Evolutionary conservation across 1,139 yeast species (phyloP).

Genomic region (Kodamaea fungicola): DNA sequence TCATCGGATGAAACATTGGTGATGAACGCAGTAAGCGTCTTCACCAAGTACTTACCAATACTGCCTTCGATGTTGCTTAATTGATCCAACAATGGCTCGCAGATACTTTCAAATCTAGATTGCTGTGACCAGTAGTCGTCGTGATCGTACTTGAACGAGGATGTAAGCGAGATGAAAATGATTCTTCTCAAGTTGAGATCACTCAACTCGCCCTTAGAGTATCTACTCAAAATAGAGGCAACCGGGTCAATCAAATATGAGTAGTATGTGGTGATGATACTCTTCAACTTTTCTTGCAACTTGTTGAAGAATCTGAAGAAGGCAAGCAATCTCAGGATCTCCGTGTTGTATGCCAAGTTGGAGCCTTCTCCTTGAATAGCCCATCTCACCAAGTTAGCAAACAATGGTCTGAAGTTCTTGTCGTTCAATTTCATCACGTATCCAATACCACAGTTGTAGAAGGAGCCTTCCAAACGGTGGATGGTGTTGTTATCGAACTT

Average conservation of each 20-base stretch:
- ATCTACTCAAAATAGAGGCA: constrained; percentile 48
- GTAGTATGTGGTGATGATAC: constrained; percentile 84
- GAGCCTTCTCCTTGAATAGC: constrained; percentile 81
- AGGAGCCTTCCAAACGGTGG: constrained; percentile 75
- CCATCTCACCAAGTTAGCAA: constrained; percentile 89
- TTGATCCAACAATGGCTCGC: constrained; percentile 62
- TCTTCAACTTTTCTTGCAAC: constrained; percentile 76
- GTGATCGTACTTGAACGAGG: constrained; percentile 83
- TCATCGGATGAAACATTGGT: constrained; percentile 75
- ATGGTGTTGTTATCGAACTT: constrained; percentile 69
- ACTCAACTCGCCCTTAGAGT: constrained; percentile 36
- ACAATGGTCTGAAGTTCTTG: constrained; percentile 87
- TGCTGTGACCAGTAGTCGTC: constrained; percentile 94
- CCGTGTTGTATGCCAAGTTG: constrained; percentile 38
- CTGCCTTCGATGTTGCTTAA: constrained; percentile 62
- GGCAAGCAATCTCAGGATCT: constrained; percentile 57
- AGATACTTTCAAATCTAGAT: constrained; percentile 73
- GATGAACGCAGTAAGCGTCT: constrained; percentile 75
- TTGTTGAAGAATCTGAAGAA: constrained; percentile 86
- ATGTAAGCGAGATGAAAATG: constrained; percentile 64
- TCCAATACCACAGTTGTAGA: constrained; percentile 68
- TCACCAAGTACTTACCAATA: constrained; percentile 75
- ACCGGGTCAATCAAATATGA: constrained; percentile 81
- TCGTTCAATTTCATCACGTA: constrained; percentile 91
- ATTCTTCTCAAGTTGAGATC: constrained; percentile 67